Percentiles rank a stretch among this genome's conserved stretches.
Conservation (phyloP, 2,329 filamentous ascomycete genomes). For the Didymella pomorum region DNA sequence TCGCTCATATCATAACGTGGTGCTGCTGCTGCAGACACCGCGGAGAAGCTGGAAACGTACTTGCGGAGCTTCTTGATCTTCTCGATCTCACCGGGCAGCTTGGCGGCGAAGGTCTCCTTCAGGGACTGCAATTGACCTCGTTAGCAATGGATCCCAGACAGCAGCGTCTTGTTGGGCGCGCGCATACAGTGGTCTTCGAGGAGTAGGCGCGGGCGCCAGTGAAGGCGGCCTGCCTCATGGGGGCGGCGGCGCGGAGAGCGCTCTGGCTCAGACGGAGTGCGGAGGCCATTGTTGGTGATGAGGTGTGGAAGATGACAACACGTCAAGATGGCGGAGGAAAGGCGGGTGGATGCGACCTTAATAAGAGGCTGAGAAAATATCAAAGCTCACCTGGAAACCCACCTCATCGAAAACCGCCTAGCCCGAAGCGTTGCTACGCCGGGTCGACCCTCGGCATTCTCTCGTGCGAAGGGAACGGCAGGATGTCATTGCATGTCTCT, state of each 20-base stretch:
- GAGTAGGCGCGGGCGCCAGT: slow-evolving; percentile 91
- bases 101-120: slow-evolving; percentile 98
- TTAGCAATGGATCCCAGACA: slow-evolving; percentile 35
- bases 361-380: slow-evolving; percentile 39
- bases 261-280: slow-evolving; percentile 81
- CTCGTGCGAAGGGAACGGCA: slow-evolving; percentile 13
- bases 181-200: slow-evolving; percentile 82
- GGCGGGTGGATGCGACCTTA: slow-evolving; percentile 41
- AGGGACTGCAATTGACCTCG: slow-evolving; percentile 71
- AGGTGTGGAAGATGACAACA: slow-evolving; percentile 32
- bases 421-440: slow-evolving; percentile 6
- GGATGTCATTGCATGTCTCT: neutral
- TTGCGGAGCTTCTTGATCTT: slow-evolving; percentile 99
- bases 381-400: slow-evolving; percentile 9
- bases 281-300: slow-evolving; percentile 74
- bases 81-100: slow-evolving; percentile 95
- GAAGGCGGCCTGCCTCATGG: slow-evolving; percentile 77
- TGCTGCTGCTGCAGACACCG: neutral
- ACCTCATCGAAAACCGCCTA: slow-evolving; percentile 10
- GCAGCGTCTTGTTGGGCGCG: neutral
- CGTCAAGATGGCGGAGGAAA: slow-evolving; percentile 46
- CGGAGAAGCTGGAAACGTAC: slow-evolving; percentile 59
- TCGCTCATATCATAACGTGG: slow-evolving; percentile 9
- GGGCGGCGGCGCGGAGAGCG: slow-evolving; percentile 75
- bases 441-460: slow-evolving; percentile 10